Conservation (phyloP, 148 eudicot species). For the Simmondsia chinensis region DNA sequence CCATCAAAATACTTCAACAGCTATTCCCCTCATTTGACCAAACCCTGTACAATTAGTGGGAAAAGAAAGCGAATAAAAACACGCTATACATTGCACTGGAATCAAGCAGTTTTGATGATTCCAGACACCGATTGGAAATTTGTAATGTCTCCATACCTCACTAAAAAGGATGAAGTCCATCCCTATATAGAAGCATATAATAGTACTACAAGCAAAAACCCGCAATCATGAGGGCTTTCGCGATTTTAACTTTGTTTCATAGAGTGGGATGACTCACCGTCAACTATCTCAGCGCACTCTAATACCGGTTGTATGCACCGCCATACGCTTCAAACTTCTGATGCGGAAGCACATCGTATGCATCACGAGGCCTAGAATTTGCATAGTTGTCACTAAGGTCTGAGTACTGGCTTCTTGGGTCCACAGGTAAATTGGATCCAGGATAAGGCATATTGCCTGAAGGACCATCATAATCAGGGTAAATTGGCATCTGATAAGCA, state of each 20-base stretch:
- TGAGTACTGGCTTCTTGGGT: slow-evolving; percentile 51
- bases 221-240: background rate
- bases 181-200: background rate
- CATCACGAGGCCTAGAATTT: slow-evolving; percentile 46
- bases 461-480: slow-evolving; percentile 42
- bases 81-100: slow-evolving; percentile 3
- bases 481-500: slow-evolving; percentile 47
- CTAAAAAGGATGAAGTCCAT: slow-evolving; percentile 7
- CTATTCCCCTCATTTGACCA: too few relatives aligned
- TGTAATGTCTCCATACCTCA: slow-evolving; percentile 1
- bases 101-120: slow-evolving; percentile 1
- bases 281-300: slow-evolving; percentile 12
- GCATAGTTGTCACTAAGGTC: slow-evolving; percentile 38
- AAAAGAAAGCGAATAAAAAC: background rate
- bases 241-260: slow-evolving; percentile 8
- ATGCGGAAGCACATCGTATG: slow-evolving; percentile 50
- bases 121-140: background rate
- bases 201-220: background rate
- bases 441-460: slow-evolving; percentile 31
- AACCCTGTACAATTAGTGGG: background rate
- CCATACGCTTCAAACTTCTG: slow-evolving; percentile 68
- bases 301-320: slow-evolving; percentile 58
- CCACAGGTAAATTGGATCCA: slow-evolving; percentile 38
- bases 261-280: slow-evolving; percentile 41
- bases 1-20: slow-evolving; percentile 7